phyloP scores from a whole-genome alignment of 805 yeast genomes.

The Henningerozyma blattae region DNA sequence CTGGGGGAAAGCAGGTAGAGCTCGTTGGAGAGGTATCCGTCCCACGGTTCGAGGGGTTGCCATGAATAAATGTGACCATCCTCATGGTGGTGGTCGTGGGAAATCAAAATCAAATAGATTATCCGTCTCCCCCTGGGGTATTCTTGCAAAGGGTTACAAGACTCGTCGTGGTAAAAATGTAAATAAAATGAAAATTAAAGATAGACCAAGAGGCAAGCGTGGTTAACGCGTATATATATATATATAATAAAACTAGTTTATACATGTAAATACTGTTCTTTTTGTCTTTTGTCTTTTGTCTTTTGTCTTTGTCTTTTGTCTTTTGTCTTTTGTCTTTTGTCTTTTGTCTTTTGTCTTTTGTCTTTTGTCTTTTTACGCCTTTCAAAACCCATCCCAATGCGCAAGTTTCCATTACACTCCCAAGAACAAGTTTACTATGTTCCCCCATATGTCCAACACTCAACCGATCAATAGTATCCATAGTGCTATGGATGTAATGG shows the following conservation, averaged over 20 bases:
- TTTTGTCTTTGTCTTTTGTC: no score
- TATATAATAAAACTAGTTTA: no score
- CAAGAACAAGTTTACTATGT: constrained; percentile 68
- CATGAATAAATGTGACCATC: constrained; percentile 95
- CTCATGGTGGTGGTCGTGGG: constrained; percentile 99
- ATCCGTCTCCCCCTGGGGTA: constrained; percentile 96
- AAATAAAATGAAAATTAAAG: constrained; percentile 77
- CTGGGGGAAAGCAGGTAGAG: constrained; percentile 95
- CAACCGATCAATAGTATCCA: constrained; percentile 74
- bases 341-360: no score
- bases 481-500: constrained; percentile 61
- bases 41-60: constrained; percentile 98
- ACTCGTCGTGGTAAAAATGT: constrained; percentile 84
- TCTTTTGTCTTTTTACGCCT: no score
- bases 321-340: no score
- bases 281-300: no score
- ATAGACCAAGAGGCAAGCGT: constrained; percentile 73
- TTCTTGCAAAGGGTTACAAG: constrained; percentile 81
- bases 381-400: no score
- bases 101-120: constrained; percentile 92
- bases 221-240: no score
- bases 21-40: constrained; percentile 83
- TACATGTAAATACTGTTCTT: no score
- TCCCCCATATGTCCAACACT: constrained; percentile 70
- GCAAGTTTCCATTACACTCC: no score